Evolutionary conservation across 1,284 basidiomycete species (phyloP).

Genomic region (Somion occarium): DNA sequence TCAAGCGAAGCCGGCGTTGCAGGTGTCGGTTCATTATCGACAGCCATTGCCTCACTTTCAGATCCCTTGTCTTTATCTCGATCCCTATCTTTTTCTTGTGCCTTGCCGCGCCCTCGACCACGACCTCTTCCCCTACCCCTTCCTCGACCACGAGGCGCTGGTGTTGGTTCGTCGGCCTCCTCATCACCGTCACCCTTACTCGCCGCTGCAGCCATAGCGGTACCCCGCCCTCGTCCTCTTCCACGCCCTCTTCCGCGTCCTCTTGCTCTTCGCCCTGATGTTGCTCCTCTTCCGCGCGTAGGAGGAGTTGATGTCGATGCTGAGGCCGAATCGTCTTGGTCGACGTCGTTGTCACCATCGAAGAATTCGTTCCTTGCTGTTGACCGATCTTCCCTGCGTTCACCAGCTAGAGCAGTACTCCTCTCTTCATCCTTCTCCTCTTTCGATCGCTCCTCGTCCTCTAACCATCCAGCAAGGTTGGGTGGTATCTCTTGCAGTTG

Average conservation of each 20-base stretch:
- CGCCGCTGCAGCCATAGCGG: conserved; percentile 8
- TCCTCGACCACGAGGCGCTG: conserved; percentile 13
- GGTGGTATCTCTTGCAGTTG: conserved; percentile 97
- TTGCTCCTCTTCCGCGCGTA: conserved; percentile 9
- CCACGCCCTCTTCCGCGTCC: conserved; percentile 17
- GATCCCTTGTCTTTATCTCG: conserved; percentile 15
- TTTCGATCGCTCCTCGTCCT: conserved; percentile 66
- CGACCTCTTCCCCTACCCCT: conserved; percentile 15
- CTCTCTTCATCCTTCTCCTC: conserved; percentile 72
- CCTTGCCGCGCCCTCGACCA: conserved; percentile 17
- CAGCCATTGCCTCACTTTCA: not conserved
- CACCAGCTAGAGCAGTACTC: conserved; percentile 54
- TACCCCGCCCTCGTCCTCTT: conserved; percentile 10
- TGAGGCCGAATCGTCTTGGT: conserved; percentile 27
- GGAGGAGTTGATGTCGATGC: conserved; percentile 6
- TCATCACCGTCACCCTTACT: conserved; percentile 17
- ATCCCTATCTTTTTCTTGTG: conserved; percentile 11
- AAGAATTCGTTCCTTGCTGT: conserved; percentile 63
- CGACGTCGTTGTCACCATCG: conserved; percentile 68
- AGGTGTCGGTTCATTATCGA: not conserved
- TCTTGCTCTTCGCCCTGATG: conserved; percentile 12
- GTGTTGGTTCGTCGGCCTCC: conserved; percentile 15
- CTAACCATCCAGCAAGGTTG: conserved; percentile 77
- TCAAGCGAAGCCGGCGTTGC: not conserved
- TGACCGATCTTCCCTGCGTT: conserved; percentile 47